Evolutionary conservation across 768 basidiomycete genomes (phyloP), one percentile per base, ranked within the genome.

Genomic region (Chlorophyllum brunneum): DNA sequence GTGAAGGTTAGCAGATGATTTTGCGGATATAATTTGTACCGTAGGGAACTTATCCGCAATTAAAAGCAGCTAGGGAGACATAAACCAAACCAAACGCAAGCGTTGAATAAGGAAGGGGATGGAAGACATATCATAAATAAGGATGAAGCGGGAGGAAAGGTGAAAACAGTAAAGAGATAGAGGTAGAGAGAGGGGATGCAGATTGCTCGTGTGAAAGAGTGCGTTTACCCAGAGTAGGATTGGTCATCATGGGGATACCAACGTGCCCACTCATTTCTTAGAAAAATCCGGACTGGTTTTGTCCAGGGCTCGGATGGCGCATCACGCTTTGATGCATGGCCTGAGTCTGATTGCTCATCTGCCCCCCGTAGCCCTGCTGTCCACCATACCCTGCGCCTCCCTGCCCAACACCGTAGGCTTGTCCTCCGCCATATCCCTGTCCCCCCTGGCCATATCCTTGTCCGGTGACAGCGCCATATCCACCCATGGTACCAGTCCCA

Each of bases 311-410:
- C 10, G 86, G 80, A 66, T 92, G 86, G 54, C 89, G 80, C 87
- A 92, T 85, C 51, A 91, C 86, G 57, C 86, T 89, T 62, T 85
- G 83, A 48, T 89, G 88, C 83, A 91, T 88, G n/a, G 86, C 80
- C 56, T 86, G 85, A 33, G 79, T 75, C 58, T 83, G 79, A 13
- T 75, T 77, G 22, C 34, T 56, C 46, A 30, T 26, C 39, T 51
- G 45, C 16, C 49, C 56, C 27, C 62, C 63, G 40, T 67, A 53
- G 16, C 59, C 56, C 48, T 62, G 64, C 20, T 61, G 63, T 49
- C 56, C 52, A 43, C 39, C 49, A 16, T 51, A 51, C 10, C 49
- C 49, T 23, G 29, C 18, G 6, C 27, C 74, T n/a, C 36, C 37
- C 29, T 37, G 51, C 8, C 51, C 27, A 41, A 46, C 31, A n/a